Conservation (phyloP, 345 rosid genomes). For the Eutrema yunnanense region DNA sequence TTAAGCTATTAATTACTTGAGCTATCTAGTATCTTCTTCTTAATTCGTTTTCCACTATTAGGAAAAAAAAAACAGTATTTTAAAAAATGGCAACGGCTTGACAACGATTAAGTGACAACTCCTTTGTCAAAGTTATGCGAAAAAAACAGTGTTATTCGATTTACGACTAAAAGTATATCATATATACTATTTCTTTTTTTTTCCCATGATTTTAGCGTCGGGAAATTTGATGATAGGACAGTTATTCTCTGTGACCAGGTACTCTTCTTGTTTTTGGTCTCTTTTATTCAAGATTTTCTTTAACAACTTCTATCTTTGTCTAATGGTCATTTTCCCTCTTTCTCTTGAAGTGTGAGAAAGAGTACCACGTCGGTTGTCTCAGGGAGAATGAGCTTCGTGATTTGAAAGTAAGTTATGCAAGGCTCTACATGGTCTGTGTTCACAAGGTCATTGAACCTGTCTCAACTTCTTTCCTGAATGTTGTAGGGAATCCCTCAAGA, state of each 20-base stretch:
- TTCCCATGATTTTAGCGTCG: constrained; percentile 59
- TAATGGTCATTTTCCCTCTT: constrained; percentile 5
- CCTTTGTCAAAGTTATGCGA: too few relatives aligned
- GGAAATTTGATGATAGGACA: constrained; percentile 64
- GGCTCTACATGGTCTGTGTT: background rate
- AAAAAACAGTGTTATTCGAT: too few relatives aligned
- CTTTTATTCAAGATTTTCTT: background rate
- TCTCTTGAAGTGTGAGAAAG: constrained; percentile 73
- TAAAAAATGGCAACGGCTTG: too few relatives aligned
- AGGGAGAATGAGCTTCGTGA: constrained; percentile 57
- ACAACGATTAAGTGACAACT: too few relatives aligned
- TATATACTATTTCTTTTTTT: too few relatives aligned
- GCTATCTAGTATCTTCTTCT: too few relatives aligned
- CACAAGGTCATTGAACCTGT: background rate
- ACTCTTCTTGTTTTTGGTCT: constrained; percentile 24
- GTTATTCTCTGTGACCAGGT: constrained; percentile 91
- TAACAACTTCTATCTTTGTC: background rate
- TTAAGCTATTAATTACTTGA: too few relatives aligned
- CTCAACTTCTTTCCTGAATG: background rate
- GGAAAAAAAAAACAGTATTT: too few relatives aligned
- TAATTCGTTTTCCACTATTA: too few relatives aligned
- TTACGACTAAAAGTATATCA: too few relatives aligned
- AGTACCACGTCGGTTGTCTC: constrained; percentile 86
- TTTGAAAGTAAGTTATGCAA: constrained; percentile 44
- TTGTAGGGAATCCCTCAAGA: constrained; percentile 29